Percentiles rank a stretch among this genome's conserved stretches.
These are phyloP conservation scores for Monosporascus sp. DNA, from an alignment of 2,329 filamentous ascomycete genomes.

Conservation along the genomic window DNA sequence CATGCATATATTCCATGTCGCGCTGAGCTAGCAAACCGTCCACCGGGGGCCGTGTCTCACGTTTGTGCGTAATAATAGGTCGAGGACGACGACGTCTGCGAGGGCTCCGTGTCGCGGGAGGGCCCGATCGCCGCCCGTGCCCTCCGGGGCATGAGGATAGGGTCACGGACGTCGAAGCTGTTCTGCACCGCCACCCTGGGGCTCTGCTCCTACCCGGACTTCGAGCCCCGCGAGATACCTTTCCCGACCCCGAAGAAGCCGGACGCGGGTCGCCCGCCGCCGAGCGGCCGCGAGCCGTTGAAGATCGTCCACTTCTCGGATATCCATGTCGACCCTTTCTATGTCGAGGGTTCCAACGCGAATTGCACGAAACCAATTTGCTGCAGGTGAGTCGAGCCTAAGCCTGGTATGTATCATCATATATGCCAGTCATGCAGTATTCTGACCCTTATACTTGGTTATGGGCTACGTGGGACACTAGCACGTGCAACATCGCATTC, in stretches of 20 bases:
- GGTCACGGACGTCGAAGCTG: constrained; percentile 43
- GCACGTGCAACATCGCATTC: not conserved
- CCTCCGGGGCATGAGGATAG: constrained; percentile 40
- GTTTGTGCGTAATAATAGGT: constrained; percentile 28
- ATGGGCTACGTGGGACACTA: too few relatives aligned
- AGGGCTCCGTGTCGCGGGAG: constrained; percentile 45
- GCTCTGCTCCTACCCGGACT: constrained; percentile 43
- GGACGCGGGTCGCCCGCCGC: constrained; percentile 25
- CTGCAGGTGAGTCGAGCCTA: constrained; percentile 37
- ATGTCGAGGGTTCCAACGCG: constrained; percentile 46
- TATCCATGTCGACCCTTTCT: constrained; percentile 53
- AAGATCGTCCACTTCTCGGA: constrained; percentile 56
- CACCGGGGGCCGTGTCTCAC: too few relatives aligned
- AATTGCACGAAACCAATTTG: constrained; percentile 56
- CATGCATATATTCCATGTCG: not conserved
- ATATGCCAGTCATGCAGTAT: too few relatives aligned
- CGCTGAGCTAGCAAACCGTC: too few relatives aligned
- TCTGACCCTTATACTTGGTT: too few relatives aligned
- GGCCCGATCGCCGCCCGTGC: constrained; percentile 47
- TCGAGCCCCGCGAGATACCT: constrained; percentile 36
- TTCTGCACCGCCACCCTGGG: constrained; percentile 51
- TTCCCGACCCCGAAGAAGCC: constrained; percentile 39
- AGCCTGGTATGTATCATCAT: not conserved
- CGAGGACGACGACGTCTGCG: constrained; percentile 51
- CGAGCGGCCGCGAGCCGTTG: constrained; percentile 42